phyloP scores from a whole-genome alignment of 139 green algal species.

The Nannochloris sp. region DNA sequence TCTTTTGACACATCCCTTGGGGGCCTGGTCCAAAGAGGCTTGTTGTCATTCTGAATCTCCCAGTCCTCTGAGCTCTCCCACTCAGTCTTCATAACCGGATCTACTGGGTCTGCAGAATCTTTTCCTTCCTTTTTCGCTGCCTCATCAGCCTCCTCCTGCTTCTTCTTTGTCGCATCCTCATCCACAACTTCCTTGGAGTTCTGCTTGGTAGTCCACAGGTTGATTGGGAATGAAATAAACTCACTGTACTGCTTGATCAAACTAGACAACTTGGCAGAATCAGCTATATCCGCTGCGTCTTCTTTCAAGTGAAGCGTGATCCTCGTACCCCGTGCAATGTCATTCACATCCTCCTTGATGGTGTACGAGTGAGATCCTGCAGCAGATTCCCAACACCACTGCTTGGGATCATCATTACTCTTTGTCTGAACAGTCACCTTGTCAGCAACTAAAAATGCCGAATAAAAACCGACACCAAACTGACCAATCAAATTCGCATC shows the following conservation, averaged over 20 bases:
- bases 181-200: slow-evolving; percentile 51
- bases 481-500: slow-evolving; percentile 88
- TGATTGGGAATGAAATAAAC: slow-evolving; percentile 99
- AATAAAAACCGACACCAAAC: slow-evolving; percentile 99
- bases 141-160: slow-evolving; percentile 65
- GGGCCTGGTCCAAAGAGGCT: slow-evolving; percentile 86
- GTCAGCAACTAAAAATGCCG: slow-evolving; percentile 83
- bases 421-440: slow-evolving; percentile 76
- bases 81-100: slow-evolving; percentile 82
- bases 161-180: slow-evolving; percentile 62
- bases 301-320: slow-evolving; percentile 94
- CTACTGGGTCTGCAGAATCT: slow-evolving; percentile 49
- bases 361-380: slow-evolving; percentile 80
- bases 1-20: slow-evolving; percentile 68
- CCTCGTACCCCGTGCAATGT: slow-evolving; percentile 66
- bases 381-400: slow-evolving; percentile 86
- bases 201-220: slow-evolving; percentile 49
- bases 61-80: slow-evolving; percentile 74
- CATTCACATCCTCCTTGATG: slow-evolving; percentile 38
- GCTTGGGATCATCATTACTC: slow-evolving; percentile 49
- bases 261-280: slow-evolving; percentile 55
- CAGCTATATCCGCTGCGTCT: slow-evolving; percentile 70
- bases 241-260: slow-evolving; percentile 97
- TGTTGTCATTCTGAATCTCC: slow-evolving; percentile 87
- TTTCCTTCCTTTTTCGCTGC: slow-evolving; percentile 57